phyloP scores from a whole-genome alignment of 2,329 filamentous ascomycete species.

The Colletotrichum chlorophyti region DNA sequence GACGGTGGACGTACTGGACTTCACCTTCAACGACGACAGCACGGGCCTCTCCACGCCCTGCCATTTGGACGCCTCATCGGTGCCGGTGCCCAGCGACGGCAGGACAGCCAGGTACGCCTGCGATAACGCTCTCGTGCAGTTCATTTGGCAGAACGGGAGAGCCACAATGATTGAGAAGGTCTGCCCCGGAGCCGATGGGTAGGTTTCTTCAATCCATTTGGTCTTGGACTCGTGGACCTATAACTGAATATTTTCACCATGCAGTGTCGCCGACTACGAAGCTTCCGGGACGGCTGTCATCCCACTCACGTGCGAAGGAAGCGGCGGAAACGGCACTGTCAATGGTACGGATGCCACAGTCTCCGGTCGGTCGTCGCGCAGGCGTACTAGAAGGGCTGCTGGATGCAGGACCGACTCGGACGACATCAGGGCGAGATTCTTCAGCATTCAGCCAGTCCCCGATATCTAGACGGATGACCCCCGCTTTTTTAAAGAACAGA shows the following conservation, averaged over 20 bases:
- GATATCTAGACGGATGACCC: not conserved
- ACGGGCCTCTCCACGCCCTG: conserved; percentile 50
- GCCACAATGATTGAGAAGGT: conserved; percentile 53
- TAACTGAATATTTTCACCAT: not conserved
- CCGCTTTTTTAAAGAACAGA: too few relatives aligned
- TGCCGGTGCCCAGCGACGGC: conserved; percentile 38
- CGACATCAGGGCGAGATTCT: conserved; percentile 37
- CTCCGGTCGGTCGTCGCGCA: not conserved
- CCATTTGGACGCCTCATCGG: conserved; percentile 50
- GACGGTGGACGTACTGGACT: conserved; percentile 42
- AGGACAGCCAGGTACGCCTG: conserved; percentile 49
- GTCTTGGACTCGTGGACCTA: not conserved
- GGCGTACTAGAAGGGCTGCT: conserved; percentile 2
- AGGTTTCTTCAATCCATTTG: conserved; percentile 31
- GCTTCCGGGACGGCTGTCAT: conserved; percentile 37
- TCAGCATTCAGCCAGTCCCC: conserved; percentile 37
- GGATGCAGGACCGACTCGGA: conserved; percentile 36
- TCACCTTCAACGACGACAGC: conserved; percentile 48
- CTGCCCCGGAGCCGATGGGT: conserved; percentile 47
- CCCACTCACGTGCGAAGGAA: conserved; percentile 16
- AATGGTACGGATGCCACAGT: too few relatives aligned
- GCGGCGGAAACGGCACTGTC: conserved; percentile 4
- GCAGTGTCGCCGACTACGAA: conserved; percentile 38
- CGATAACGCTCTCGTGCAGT: conserved; percentile 47
- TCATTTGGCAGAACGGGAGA: conserved; percentile 47